Evolutionary conservation across 176 grass and related monocot species (phyloP).

Genomic region (Lolium multiflorum): DNA sequence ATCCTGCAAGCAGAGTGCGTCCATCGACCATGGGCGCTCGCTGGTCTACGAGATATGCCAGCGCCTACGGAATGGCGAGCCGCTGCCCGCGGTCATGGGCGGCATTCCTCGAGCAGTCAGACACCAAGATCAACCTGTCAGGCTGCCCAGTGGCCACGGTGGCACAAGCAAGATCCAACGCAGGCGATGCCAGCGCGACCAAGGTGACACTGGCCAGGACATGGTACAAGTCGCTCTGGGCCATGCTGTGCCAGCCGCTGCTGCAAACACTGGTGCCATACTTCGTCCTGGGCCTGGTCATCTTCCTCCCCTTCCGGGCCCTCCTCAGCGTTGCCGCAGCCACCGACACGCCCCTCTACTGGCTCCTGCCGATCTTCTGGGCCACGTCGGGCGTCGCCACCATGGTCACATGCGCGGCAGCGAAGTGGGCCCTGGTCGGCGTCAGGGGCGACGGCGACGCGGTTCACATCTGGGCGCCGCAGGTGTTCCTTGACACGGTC

Average conservation of each 20-base stretch:
- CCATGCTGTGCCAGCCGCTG: slow-evolving; percentile 67
- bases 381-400: slow-evolving; percentile 37
- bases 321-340: slow-evolving; percentile 24
- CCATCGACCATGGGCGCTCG: slow-evolving; percentile 73
- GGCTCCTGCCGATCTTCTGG: slow-evolving; percentile 65
- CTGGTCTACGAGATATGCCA: slow-evolving; percentile 78
- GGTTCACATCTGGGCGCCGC: slow-evolving; percentile 60
- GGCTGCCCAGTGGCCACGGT: slow-evolving; percentile 51
- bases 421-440: slow-evolving; percentile 72
- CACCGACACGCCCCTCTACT: slow-evolving; percentile 39
- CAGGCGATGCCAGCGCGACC: slow-evolving; percentile 8
- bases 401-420: slow-evolving; percentile 41
- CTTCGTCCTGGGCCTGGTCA: slow-evolving; percentile 53
- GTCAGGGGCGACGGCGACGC: slow-evolving; percentile 49
- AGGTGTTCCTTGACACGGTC: slow-evolving; percentile 66
- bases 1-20: slow-evolving; percentile 68
- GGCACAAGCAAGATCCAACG: not conserved
- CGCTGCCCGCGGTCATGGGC: slow-evolving; percentile 61
- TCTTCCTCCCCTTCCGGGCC: slow-evolving; percentile 41
- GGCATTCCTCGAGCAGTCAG: slow-evolving; percentile 63
- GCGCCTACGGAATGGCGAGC: slow-evolving; percentile 52
- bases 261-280: slow-evolving; percentile 62
- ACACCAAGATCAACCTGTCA: slow-evolving; percentile 69
- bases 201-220: slow-evolving; percentile 59
- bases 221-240: slow-evolving; percentile 66